phyloP scores from a whole-genome alignment of 192 early-diverging fungal species.

The Obelidium mucronatum region DNA sequence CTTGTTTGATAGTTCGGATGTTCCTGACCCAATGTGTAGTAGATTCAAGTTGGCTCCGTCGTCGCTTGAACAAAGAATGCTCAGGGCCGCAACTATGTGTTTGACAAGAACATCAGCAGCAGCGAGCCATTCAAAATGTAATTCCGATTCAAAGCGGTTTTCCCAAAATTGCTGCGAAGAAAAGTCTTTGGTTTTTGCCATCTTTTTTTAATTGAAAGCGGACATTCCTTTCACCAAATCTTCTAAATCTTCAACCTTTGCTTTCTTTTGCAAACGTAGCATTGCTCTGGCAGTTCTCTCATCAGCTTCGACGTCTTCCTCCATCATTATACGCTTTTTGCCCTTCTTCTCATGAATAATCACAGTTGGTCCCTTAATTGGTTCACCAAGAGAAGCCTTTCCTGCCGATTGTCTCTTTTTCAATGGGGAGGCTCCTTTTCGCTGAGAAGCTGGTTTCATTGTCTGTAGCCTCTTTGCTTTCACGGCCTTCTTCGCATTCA shows the following conservation, averaged over 20 bases:
- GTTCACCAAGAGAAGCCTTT: not conserved
- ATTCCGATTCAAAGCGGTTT: constrained; percentile 17
- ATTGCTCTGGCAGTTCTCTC: not conserved
- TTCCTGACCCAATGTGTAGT: constrained; percentile 24
- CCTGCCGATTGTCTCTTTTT: not conserved
- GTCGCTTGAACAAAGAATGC: no score
- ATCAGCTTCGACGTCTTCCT: not conserved
- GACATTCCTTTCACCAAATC: constrained; percentile 30
- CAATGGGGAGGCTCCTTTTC: not conserved
- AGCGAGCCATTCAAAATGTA: constrained; percentile 22
- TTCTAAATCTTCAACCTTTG: constrained; percentile 22
- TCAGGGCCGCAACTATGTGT: not conserved
- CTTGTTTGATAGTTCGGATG: constrained; percentile 17
- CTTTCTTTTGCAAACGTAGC: not conserved
- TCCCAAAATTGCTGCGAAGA: constrained; percentile 26
- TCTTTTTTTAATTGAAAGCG: constrained; percentile 3
- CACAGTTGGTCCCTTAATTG: not conserved
- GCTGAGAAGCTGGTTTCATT: not conserved
- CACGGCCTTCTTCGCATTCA: constrained; percentile 7
- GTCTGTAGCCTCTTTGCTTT: not conserved
- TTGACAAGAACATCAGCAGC: not conserved
- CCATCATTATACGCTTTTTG: constrained; percentile 10
- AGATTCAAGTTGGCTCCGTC: not conserved
- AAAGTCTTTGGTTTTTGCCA: constrained; percentile 4
- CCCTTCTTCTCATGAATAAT: not conserved